Evolutionary conservation across 2,329 filamentous ascomycete genomes (phyloP), one percentile per base, ranked within the genome.

Genomic region (Corynespora cassiicola): DNA sequence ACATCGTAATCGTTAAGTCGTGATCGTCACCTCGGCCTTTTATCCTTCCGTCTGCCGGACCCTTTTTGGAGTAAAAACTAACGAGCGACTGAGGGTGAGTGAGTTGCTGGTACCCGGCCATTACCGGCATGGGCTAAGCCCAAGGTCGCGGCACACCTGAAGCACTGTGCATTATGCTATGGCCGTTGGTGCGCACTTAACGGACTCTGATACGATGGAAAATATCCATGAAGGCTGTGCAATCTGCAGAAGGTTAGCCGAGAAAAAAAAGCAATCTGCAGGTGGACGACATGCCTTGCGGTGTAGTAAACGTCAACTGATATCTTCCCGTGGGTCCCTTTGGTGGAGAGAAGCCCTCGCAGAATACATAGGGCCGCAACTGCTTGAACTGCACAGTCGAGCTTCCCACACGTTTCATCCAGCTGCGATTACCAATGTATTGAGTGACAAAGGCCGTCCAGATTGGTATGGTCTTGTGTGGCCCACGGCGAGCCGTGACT

Each of bases 391-490:
- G 60, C 2, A 81, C 61, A 2, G 72, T 70, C 24, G 67, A 72
- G 2, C 69, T 32, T 2, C 68, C 68, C 1, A 71, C 50, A 8
- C 61, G 64, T 25, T 70, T 71, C 41, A 78, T 69, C 78, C 79
- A 82, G 21, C 64, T 66, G 5, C 62, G 69, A 34, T 71, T 66
- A 18, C 65, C 63, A 21, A 79, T 62, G 37, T 75, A 72, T 16
- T 73, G 63, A 1, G 63, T 65, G 12, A 68, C 64, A 27, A 68
- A 68, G 3, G 65, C 65, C 5, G 80, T 85, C 81, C 81, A 85
- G 38, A 84, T 76, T 0, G 81, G 81, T 2, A 78, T 76, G 14
- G 72, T 69, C 47, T 75, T 74, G 63, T 77, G 71, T 1, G 73
- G 71, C 1, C 81, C 80, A 17, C 74, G 68, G 18, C 74, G 70